Evolutionary conservation across 768 basidiomycete genomes (phyloP).

Genomic region (Sporobolomyces roseus): DNA sequence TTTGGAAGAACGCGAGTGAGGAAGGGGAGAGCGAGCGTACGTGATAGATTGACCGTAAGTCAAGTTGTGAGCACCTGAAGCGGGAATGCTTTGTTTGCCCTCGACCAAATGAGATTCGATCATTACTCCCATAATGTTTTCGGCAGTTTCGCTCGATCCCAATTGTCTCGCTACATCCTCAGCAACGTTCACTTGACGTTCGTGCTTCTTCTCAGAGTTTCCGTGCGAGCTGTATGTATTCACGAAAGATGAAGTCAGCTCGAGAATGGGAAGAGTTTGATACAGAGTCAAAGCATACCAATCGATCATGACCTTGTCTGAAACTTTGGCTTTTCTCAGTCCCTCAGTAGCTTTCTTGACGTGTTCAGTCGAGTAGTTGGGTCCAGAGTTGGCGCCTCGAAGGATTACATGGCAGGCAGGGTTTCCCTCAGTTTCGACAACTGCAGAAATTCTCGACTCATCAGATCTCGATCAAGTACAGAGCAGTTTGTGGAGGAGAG

Average conservation of each 20-base stretch:
- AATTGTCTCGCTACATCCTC: slow-evolving; percentile 67
- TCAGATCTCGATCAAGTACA: not conserved
- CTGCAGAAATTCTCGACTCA: slow-evolving; percentile 26
- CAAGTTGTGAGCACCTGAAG: slow-evolving; percentile 65
- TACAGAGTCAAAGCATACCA: not conserved
- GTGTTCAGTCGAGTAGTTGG: slow-evolving; percentile 77
- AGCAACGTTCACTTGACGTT: slow-evolving; percentile 80
- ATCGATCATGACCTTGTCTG: slow-evolving; percentile 79
- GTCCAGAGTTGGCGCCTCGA: slow-evolving; percentile 81
- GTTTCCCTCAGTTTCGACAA: slow-evolving; percentile 95
- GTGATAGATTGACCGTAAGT: slow-evolving; percentile 83
- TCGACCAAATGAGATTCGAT: slow-evolving; percentile 32
- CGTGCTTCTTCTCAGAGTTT: slow-evolving; percentile 87
- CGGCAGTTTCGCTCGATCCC: slow-evolving; percentile 54
- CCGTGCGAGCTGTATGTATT: slow-evolving; percentile 99
- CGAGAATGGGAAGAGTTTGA: not conserved
- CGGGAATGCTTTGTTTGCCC: slow-evolving; percentile 78
- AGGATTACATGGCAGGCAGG: slow-evolving; percentile 87
- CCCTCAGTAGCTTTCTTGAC: slow-evolving; percentile 72
- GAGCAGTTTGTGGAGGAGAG: not conserved
- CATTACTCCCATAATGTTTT: slow-evolving; percentile 86
- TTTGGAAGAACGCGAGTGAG: slow-evolving; percentile 9
- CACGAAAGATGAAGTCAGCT: slow-evolving; percentile 6
- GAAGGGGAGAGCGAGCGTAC: slow-evolving; percentile 50
- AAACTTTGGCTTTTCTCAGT: slow-evolving; percentile 70